These are phyloP conservation scores for Neonectria ditissima DNA, from an alignment of 2,329 filamentous ascomycete species.

Conservation along the genomic window DNA sequence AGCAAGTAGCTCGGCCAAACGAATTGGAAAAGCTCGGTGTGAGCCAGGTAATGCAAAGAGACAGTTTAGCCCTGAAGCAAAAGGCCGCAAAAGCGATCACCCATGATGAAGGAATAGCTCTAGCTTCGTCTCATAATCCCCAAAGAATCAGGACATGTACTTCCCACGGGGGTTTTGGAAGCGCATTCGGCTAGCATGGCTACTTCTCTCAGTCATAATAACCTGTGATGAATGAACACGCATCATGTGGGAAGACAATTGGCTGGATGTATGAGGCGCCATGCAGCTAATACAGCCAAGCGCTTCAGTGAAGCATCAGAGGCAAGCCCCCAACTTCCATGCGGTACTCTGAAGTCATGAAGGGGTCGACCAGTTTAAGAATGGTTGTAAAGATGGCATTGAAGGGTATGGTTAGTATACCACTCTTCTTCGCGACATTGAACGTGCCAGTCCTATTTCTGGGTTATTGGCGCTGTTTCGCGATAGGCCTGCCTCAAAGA, in stretches of 20 bases:
- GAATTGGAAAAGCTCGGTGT: too few species aligned
- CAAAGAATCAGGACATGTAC: too few species aligned
- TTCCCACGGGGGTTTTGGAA: too few species aligned
- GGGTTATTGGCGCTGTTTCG: slow-evolving; percentile 49
- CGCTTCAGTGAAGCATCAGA: background rate
- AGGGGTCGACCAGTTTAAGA: slow-evolving; percentile 32
- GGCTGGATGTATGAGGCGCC: background rate
- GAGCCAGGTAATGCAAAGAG: too few species aligned
- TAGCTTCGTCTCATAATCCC: background rate
- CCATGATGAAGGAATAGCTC: too few species aligned
- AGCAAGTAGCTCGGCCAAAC: too few species aligned
- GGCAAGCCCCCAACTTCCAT: background rate
- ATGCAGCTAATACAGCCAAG: background rate
- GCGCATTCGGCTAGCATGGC: too few species aligned
- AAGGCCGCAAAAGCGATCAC: too few species aligned
- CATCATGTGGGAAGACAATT: too few species aligned
- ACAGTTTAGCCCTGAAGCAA: too few species aligned
- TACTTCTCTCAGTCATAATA: too few species aligned
- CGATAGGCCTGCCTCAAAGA: slow-evolving; percentile 57
- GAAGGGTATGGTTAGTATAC: slow-evolving; percentile 59
- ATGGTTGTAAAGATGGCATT: slow-evolving; percentile 48
- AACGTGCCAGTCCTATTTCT: slow-evolving; percentile 58
- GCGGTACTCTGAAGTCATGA: background rate
- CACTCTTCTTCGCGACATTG: slow-evolving; percentile 55
- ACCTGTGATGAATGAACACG: too few species aligned